Evolutionary conservation across 805 yeast genomes (phyloP), one percentile per base, ranked within the genome.

Genomic region (Hagleromyces aurorensis): DNA sequence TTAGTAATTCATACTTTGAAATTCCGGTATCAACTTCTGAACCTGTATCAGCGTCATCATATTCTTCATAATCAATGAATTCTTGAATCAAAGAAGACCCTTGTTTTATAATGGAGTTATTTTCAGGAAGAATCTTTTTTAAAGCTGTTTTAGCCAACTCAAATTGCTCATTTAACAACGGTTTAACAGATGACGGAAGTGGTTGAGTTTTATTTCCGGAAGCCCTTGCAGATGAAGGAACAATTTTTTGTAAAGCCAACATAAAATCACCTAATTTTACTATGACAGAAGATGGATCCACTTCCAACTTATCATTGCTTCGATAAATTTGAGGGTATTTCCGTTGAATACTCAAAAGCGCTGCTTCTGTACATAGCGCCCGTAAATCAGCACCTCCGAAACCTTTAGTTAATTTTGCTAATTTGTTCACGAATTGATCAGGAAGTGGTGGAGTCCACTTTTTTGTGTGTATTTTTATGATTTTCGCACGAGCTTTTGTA

Each of bases 311-410:
- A 27, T 80, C 81, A 30, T 69, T 65, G 7, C 87, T 70, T 39
- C 69, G 61, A 56, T 91, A 91, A 25, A 91, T 89, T 56, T 91
- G 97, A 0, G 99, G 99, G 44, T 79, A 89, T 25, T 78, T 72
- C 40, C 97, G 64, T 57, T 89, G 96, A 22, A 91, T 89, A 46
- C 95, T 78, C 46, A 80, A 78, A 38, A 91, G 64, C 0, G 97
- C 97, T 17, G 96, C 87, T 52, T 91, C 98, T 0, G 97, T 89
- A 54, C 97, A 86, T 17, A 91, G 62, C 0, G 97, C 95, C 32
- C 96, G 65, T 39, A 91, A 62, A 55, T 91, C 98, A 3, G 98
- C 97, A 62, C 98, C 98, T 26, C 98, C 98, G 50, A 83, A 91
- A 0, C 98, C 98, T 52, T 87, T 89, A 0, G 98, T 89, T 34